Conservation (phyloP, 1,139 yeast species). For the Suzukiozyma palmioleophila region DNA sequence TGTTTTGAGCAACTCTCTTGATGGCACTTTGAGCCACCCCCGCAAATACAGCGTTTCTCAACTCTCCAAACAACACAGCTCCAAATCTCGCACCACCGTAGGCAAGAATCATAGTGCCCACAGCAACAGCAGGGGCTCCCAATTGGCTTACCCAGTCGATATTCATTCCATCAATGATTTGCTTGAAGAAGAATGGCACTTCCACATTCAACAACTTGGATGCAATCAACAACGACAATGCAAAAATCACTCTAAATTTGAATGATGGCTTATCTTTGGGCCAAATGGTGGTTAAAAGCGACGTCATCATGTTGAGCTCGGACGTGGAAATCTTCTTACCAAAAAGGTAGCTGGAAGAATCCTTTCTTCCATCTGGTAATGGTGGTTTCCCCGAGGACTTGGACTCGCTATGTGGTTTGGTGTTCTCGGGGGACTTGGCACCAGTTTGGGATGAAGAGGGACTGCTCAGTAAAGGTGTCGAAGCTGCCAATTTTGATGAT, state of each 20-base stretch:
- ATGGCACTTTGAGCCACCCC: conserved; percentile 95
- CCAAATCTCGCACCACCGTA: conserved; percentile 96
- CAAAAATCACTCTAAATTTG: conserved; percentile 70
- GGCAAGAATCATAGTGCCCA: conserved; percentile 75
- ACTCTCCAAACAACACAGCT: conserved; percentile 88
- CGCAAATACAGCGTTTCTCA: conserved; percentile 92
- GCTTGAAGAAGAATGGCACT: conserved; percentile 91
- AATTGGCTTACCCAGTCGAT: conserved; percentile 72
- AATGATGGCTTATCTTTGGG: conserved; percentile 73
- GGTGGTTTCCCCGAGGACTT: neutral
- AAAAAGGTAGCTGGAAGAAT: conserved; percentile 13
- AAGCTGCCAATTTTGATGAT: too few species aligned
- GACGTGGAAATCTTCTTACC: conserved; percentile 36
- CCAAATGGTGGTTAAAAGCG: conserved; percentile 79
- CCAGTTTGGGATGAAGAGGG: too few species aligned
- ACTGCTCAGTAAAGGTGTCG: too few species aligned
- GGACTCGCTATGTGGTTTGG: neutral
- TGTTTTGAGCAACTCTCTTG: conserved; percentile 81
- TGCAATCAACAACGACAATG: conserved; percentile 65
- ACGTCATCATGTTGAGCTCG: conserved; percentile 57
- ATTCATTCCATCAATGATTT: conserved; percentile 88
- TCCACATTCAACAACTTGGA: conserved; percentile 88
- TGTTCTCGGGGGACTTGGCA: neutral
- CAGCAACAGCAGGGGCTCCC: conserved; percentile 56
- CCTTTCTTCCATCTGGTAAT: neutral